Conservation (phyloP, 139 green algal genomes). For the Tetradesmus obliquus region DNA sequence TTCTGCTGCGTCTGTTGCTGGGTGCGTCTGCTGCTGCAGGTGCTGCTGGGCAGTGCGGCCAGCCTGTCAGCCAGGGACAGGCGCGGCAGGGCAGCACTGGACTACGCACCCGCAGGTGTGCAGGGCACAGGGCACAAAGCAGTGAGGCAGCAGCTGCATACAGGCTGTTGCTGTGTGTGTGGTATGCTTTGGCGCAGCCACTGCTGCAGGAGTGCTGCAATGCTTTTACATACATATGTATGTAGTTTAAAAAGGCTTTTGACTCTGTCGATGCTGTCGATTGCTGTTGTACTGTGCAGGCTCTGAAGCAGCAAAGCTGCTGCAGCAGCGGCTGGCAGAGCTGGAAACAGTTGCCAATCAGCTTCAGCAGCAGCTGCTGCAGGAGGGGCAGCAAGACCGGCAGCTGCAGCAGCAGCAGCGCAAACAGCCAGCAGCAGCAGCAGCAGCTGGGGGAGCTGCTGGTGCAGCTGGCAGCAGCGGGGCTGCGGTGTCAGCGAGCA, state of each 20-base stretch:
- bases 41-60: slow-evolving; percentile 54
- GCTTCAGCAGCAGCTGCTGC: slow-evolving; percentile 43
- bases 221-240: not conserved
- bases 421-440: not conserved
- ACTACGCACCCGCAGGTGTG: slow-evolving; percentile 70
- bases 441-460: not conserved
- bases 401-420: slow-evolving; percentile 8
- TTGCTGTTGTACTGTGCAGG: not conserved
- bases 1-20: slow-evolving; percentile 22
- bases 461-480: not conserved
- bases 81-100: slow-evolving; percentile 63
- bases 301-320: slow-evolving; percentile 16
- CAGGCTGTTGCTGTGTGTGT: not conserved
- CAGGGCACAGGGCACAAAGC: slow-evolving; percentile 56
- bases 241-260: no score
- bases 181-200: not conserved
- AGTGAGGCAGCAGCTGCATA: slow-evolving; percentile 52
- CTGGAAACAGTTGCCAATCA: slow-evolving; percentile 27
- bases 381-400: slow-evolving; percentile 9
- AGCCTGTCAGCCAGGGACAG: slow-evolving; percentile 35
- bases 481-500: not conserved
- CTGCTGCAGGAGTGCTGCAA: not conserved
- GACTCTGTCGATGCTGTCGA: not conserved
- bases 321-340: slow-evolving; percentile 35
- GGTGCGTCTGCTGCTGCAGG: not conserved